phyloP scores from a whole-genome alignment of 169 alveolate genomes.

The Cryptosporidium ryanae region DNA sequence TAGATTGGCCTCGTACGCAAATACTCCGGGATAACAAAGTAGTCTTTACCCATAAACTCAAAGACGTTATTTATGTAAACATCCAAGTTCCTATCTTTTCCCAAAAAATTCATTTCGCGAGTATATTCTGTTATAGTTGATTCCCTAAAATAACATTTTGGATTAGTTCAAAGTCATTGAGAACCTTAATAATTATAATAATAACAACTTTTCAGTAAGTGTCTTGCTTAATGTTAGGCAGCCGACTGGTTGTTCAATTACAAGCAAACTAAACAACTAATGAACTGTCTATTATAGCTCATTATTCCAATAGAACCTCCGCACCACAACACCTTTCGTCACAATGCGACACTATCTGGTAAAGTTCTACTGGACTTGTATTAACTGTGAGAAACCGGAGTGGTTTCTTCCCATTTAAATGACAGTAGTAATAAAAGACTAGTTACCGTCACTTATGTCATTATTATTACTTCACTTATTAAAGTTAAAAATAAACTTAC shows the following conservation, averaged over 20 bases:
- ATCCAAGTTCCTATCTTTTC: constrained; percentile 1
- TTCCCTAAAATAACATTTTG: constrained; percentile 2
- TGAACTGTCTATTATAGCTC: constrained; percentile 23
- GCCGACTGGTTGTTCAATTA: constrained; percentile 74
- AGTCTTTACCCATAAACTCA: not conserved
- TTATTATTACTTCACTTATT: not conserved
- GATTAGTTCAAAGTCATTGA: not conserved
- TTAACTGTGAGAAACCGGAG: too few relatives aligned
- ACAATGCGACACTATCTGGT: too few relatives aligned
- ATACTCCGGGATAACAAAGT: constrained; percentile 10
- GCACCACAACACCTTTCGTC: too few relatives aligned
- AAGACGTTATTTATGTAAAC: constrained; percentile 1
- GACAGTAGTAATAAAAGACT: too few relatives aligned
- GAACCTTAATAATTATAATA: not conserved
- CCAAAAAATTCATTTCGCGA: constrained; percentile 1
- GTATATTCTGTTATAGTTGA: constrained; percentile 4
- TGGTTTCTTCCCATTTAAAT: too few relatives aligned
- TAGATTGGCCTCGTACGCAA: not conserved
- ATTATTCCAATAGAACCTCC: too few relatives aligned
- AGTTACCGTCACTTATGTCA: too few relatives aligned
- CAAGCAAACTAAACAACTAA: constrained; percentile 53
- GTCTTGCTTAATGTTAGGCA: constrained; percentile 1
- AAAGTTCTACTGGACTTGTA: too few relatives aligned
- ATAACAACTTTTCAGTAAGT: not conserved
- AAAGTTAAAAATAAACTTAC: constrained; percentile 30